Evolutionary conservation across 2,329 filamentous ascomycete species (phyloP).

Genomic region (Huntiella decipiens): DNA sequence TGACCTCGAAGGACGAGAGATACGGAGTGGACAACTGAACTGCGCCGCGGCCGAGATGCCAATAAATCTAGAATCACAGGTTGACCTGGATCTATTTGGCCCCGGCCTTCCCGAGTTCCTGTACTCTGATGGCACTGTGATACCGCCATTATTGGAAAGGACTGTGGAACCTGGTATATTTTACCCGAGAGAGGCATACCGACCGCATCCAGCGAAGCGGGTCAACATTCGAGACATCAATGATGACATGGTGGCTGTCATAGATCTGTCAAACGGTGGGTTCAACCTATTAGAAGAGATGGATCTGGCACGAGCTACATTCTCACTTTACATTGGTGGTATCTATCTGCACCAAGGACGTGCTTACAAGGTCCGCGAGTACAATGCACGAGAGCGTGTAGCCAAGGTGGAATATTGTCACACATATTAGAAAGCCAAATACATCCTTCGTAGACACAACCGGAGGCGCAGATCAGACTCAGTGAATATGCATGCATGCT

Average conservation of each 20-base stretch:
- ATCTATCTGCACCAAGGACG: constrained; percentile 95
- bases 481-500: background rate
- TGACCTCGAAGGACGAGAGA: constrained; percentile 77
- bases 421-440: constrained; percentile 42
- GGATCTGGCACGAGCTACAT: constrained; percentile 87
- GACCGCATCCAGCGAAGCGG: constrained; percentile 62
- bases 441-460: too few species aligned
- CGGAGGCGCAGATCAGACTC: background rate
- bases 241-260: constrained; percentile 82
- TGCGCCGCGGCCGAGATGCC: constrained; percentile 94
- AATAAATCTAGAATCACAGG: constrained; percentile 47
- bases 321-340: constrained; percentile 89
- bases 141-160: constrained; percentile 17
- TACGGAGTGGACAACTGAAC: constrained; percentile 84
- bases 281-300: constrained; percentile 86
- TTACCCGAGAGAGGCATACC: constrained; percentile 75
- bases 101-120: constrained; percentile 34
- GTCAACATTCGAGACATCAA: constrained; percentile 77
- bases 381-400: constrained; percentile 59
- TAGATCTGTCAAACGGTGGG: constrained; percentile 65
- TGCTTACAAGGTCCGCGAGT: constrained; percentile 80
- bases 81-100: constrained; percentile 62
- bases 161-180: constrained; percentile 43
- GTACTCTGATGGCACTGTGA: background rate
- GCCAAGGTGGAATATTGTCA: constrained; percentile 72